Conservation (phyloP, 2,329 filamentous ascomycete species). For the Didymella pomorum region DNA sequence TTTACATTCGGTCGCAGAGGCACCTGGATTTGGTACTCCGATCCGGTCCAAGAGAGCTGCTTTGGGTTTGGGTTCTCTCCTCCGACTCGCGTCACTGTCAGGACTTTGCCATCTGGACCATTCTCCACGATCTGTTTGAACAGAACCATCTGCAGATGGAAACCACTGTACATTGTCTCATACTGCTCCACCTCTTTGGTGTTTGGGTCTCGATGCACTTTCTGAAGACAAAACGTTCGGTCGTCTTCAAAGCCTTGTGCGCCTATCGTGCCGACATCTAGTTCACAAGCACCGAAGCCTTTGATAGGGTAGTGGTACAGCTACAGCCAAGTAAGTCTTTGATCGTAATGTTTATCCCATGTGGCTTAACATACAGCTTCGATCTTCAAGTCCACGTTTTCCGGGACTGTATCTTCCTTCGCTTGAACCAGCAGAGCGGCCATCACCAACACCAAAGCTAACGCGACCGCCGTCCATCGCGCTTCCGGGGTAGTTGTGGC, state of each 20-base stretch:
- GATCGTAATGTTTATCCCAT: too few relatives aligned
- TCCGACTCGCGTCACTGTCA: conserved; percentile 14
- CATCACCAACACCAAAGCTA: neutral
- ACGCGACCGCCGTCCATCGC: neutral
- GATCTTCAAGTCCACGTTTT: neutral
- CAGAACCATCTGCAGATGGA: conserved; percentile 24
- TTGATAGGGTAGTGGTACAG: conserved; percentile 25
- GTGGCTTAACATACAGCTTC: neutral
- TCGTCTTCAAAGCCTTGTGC: conserved; percentile 25
- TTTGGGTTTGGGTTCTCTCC: conserved; percentile 16
- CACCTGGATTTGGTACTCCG: conserved; percentile 45
- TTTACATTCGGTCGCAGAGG: conserved; percentile 62
- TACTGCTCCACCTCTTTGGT: conserved; percentile 16
- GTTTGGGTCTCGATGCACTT: conserved; percentile 23
- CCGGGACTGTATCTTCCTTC: neutral
- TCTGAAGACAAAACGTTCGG: conserved; percentile 25
- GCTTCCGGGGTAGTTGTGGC: neutral
- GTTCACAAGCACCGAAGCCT: conserved; percentile 18
- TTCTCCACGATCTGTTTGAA: conserved; percentile 22
- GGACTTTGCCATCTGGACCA: conserved; percentile 6
- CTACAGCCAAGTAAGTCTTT: neutral
- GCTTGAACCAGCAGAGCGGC: neutral
- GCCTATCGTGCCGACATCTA: conserved; percentile 17
- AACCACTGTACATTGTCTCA: conserved; percentile 28
- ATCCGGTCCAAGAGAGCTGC: conserved; percentile 16